These are phyloP conservation scores for Cryptococcus hybrid DNA, from an alignment of 1,284 basidiomycete genomes.

Conservation along the genomic window DNA sequence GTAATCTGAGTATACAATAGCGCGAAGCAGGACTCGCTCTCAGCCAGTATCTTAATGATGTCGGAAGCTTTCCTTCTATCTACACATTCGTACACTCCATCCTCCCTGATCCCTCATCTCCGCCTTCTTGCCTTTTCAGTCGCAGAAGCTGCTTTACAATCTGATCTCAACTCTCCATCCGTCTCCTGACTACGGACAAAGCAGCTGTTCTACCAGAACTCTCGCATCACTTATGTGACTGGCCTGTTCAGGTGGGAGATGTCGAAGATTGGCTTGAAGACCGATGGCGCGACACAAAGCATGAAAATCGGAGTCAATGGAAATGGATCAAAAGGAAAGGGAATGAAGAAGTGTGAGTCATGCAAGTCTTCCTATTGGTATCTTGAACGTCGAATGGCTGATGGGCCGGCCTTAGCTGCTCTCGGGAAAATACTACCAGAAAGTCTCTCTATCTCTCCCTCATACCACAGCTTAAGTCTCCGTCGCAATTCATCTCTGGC, in stretches of 20 bases:
- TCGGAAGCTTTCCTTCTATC: slow-evolving; percentile 23
- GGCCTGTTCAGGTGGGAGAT: not conserved
- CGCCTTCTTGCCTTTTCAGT: slow-evolving; percentile 41
- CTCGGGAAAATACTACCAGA: not conserved
- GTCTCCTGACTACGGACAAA: slow-evolving; percentile 13
- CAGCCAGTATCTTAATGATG: slow-evolving; percentile 10
- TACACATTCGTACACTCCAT: slow-evolving; percentile 7
- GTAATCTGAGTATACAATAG: not conserved
- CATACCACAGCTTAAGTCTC: slow-evolving; percentile 31
- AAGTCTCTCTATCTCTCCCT: slow-evolving; percentile 24
- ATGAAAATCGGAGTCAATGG: too few relatives aligned
- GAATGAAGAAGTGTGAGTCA: too few relatives aligned
- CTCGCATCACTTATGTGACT: slow-evolving; percentile 1
- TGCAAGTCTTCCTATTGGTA: too few relatives aligned
- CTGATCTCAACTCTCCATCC: slow-evolving; percentile 41
- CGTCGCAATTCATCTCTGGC: slow-evolving; percentile 28
- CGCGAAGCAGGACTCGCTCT: slow-evolving; percentile 13
- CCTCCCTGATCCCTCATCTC: slow-evolving; percentile 31
- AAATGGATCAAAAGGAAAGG: too few relatives aligned
- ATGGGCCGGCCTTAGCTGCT: too few relatives aligned
- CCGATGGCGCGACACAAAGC: too few relatives aligned
- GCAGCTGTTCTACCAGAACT: slow-evolving; percentile 10
- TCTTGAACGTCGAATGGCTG: too few relatives aligned
- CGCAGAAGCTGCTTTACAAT: slow-evolving; percentile 43
- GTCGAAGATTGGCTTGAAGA: not conserved